These are phyloP conservation scores for Verticillium nonalfalfae DNA, from an alignment of 2,329 filamentous ascomycete genomes.

Conservation along the genomic window DNA sequence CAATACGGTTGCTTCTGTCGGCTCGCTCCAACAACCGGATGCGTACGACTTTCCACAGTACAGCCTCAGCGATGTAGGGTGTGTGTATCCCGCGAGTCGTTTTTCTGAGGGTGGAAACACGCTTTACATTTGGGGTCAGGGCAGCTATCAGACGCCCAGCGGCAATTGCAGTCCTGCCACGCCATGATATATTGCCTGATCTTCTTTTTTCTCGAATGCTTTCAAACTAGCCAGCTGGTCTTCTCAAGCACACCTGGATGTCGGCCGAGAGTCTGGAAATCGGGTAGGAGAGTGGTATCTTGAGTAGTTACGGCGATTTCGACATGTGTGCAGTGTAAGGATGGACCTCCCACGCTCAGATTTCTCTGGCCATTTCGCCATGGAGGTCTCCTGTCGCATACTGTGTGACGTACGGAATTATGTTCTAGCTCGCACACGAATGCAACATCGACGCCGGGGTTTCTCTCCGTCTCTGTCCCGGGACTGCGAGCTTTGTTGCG, in stretches of 20 bases:
- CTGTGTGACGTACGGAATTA: too few species aligned
- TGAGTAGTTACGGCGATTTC: background rate
- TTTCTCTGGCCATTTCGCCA: too few species aligned
- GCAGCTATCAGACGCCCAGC: background rate
- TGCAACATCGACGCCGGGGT: too few species aligned
- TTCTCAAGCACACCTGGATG: background rate
- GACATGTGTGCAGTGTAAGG: background rate
- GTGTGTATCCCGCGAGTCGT: slow-evolving; percentile 2
- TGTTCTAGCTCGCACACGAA: too few species aligned
- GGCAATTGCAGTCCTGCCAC: background rate
- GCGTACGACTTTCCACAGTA: slow-evolving; percentile 4
- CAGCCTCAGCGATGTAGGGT: slow-evolving; percentile 6
- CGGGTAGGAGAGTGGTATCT: background rate
- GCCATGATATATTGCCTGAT: background rate
- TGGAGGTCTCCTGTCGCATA: too few species aligned
- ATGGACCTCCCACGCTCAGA: too few species aligned
- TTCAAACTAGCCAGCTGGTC: background rate
- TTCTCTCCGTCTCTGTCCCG: background rate
- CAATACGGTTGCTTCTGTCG: background rate
- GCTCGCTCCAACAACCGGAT: background rate
- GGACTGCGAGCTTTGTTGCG: background rate
- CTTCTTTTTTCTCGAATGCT: background rate
- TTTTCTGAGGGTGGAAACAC: background rate
- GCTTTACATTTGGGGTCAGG: background rate
- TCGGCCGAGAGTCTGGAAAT: background rate